Evolutionary conservation across 805 yeast species (phyloP).

Genomic region (Candida wancherniae): DNA sequence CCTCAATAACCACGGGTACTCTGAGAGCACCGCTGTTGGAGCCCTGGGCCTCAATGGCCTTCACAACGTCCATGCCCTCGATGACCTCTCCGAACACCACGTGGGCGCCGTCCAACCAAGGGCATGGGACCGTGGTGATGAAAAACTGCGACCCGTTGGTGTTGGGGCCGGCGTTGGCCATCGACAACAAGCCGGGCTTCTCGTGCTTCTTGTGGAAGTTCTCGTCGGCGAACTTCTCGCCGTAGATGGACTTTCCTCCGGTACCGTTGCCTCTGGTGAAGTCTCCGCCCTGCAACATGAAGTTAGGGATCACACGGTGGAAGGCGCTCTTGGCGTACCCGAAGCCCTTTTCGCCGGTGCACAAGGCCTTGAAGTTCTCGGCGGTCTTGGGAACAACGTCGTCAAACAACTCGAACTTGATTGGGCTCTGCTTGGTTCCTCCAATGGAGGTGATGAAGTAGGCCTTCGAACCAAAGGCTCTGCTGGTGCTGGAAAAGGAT

Average conservation of each 20-base stretch:
- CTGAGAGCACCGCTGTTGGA: constrained; percentile 18
- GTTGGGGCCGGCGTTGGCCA: constrained; percentile 18
- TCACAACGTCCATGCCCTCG: constrained; percentile 23
- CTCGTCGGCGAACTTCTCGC: constrained; percentile 16
- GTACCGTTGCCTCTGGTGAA: constrained; percentile 14
- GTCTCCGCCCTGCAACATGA: constrained; percentile 19
- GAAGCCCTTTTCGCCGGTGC: constrained; percentile 18
- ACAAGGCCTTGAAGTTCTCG: constrained; percentile 17
- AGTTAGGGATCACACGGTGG: constrained; percentile 17
- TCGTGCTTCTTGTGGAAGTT: constrained; percentile 14
- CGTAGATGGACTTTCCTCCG: constrained; percentile 18
- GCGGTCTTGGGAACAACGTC: constrained; percentile 17
- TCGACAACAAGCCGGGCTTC: constrained; percentile 17
- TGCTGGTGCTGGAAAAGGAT: constrained; percentile 46
- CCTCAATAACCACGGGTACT: constrained; percentile 22
- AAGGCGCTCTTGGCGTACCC: constrained; percentile 15
- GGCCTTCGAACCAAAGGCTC: constrained; percentile 48
- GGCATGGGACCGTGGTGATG: constrained; percentile 20
- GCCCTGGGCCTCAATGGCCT: constrained; percentile 23
- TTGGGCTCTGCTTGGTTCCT: constrained; percentile 18
- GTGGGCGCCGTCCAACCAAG: constrained; percentile 27
- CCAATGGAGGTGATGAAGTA: constrained; percentile 53
- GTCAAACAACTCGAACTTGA: constrained; percentile 18
- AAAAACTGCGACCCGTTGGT: constrained; percentile 17
- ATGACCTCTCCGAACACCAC: constrained; percentile 25